Base-by-base conservation (phyloP, 495 filamentous ascomycete species). In the Jackrogersella multiformis region DNA sequence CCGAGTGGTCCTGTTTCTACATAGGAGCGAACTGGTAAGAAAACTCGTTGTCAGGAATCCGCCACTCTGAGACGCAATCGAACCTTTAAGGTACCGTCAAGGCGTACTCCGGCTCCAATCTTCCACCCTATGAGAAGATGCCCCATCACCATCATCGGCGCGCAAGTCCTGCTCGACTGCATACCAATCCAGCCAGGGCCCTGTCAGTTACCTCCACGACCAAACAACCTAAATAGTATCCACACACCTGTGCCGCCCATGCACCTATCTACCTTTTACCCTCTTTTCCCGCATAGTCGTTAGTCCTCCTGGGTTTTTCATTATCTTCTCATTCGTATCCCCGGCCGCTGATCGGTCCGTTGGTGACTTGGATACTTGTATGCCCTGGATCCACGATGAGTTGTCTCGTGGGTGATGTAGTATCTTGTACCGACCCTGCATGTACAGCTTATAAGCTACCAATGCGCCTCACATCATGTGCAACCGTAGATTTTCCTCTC, bases 131-230 rank as follows among this genome's bases (percentile, higher is more conserved):
- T 74, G 61, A 67, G 69, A 69, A 42, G 45, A 59, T 70, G 60
- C 53, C 66, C 71, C 71, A 74, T 75, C 71, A 71, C 65, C 68
- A 69, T 65, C 68, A 69, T 53, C 49, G 39, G 57, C 48, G 68
- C 59, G 68, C 64, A 68, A 71, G 58, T 62, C 64, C 41, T 64
- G 56, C 64, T 71, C 32, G 65, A 66, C 68, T 75, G 71, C 61
- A 75, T 71, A 61, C 56, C 52, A 55, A 55, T 61, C 64, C 45
- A 68, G 45, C 49, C 28, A 45, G 45, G n/a, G 51, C 54, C 56
- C 69, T 68, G 56, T 55, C 59, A 57, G 51, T 69, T 55, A 26
- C 65, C 56, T 66, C 28, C 58, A 54, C 13, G 28, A 16, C 63
- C 62, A 69, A 62, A 72, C 56, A 51, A 18, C 30, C 38, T 35